Conservation (phyloP, 805 yeast genomes). For the Candida parachauliodes region DNA sequence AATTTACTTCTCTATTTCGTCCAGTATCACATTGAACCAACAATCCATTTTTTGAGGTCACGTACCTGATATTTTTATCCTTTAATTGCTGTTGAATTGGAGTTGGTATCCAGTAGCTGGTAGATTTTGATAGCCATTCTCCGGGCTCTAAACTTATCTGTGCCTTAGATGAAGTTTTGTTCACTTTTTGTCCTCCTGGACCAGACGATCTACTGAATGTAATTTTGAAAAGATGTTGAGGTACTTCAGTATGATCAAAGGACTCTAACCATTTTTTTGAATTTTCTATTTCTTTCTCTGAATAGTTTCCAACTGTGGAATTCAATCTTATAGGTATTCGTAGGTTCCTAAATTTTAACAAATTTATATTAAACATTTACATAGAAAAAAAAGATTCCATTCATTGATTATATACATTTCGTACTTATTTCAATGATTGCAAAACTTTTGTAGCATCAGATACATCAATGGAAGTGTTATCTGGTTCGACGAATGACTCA, state of each 20-base stretch:
- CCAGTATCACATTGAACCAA: constrained; percentile 58
- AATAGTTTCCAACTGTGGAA: constrained; percentile 7
- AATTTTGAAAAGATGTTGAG: constrained; percentile 41
- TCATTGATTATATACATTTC: too few relatives aligned
- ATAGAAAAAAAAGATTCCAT: too few relatives aligned
- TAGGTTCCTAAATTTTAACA: too few relatives aligned
- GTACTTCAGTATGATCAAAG: constrained; percentile 34
- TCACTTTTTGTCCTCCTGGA: constrained; percentile 87
- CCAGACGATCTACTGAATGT: constrained; percentile 65
- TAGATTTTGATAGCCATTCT: constrained; percentile 40
- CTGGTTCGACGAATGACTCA: constrained; percentile 73
- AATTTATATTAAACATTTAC: too few relatives aligned
- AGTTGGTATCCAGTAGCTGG: constrained; percentile 56
- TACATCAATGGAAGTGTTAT: constrained; percentile 64
- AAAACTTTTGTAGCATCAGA: constrained; percentile 46
- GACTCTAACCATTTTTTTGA: constrained; percentile 44
- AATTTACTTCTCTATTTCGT: constrained; percentile 57
- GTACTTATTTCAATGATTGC: constrained; percentile 9
- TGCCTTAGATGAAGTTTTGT: constrained; percentile 67
- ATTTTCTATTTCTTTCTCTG: constrained; percentile 21
- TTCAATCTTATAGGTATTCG: background rate
- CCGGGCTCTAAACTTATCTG: constrained; percentile 47
- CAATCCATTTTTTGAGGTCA: constrained; percentile 52
- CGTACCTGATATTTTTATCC: constrained; percentile 44
- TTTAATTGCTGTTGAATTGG: constrained; percentile 42